Percentiles rank a stretch among this genome's conserved stretches.
phyloP scores from a whole-genome alignment of 345 rosid genomes.

The Sonneratia caseolaris region DNA sequence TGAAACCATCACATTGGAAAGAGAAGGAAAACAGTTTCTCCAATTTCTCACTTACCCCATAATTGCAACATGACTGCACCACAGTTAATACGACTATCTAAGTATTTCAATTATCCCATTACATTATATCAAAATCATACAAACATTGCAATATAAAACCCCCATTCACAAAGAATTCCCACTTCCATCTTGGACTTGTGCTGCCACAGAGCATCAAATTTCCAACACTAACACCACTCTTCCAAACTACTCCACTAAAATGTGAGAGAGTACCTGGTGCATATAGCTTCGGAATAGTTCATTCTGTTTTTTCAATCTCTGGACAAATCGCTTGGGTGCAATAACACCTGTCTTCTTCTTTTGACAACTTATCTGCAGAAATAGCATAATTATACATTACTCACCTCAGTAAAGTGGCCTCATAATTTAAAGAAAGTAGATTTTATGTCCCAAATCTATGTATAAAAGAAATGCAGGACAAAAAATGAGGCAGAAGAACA shows the following conservation, averaged over 20 bases:
- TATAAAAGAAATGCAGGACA: not conserved
- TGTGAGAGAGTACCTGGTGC: constrained; percentile 65
- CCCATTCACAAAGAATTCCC: not conserved
- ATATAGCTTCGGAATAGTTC: constrained; percentile 98
- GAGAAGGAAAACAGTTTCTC: too few relatives aligned
- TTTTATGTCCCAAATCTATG: not conserved
- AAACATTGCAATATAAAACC: too few relatives aligned
- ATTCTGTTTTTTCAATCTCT: constrained; percentile 97
- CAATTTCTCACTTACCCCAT: too few relatives aligned
- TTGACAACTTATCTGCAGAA: constrained; percentile 78
- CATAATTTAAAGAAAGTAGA: not conserved
- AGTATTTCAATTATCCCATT: too few relatives aligned
- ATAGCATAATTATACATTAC: not conserved
- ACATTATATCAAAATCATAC: too few relatives aligned
- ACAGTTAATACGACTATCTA: too few relatives aligned
- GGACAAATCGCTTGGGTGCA: constrained; percentile 95
- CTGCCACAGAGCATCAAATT: constrained; percentile 2
- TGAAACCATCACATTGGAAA: too few relatives aligned
- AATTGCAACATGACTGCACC: too few relatives aligned
- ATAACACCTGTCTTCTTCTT: constrained; percentile 96
- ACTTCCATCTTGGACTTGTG: not conserved
- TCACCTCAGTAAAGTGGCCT: not conserved
- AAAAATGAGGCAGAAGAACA: not conserved
- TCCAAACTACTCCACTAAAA: not conserved
- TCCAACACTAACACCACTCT: not conserved